Evolutionary conservation across 345 rosid species (phyloP), one percentile per base, ranked within the genome.

Genomic region (Rubroshorea leprosula): DNA sequence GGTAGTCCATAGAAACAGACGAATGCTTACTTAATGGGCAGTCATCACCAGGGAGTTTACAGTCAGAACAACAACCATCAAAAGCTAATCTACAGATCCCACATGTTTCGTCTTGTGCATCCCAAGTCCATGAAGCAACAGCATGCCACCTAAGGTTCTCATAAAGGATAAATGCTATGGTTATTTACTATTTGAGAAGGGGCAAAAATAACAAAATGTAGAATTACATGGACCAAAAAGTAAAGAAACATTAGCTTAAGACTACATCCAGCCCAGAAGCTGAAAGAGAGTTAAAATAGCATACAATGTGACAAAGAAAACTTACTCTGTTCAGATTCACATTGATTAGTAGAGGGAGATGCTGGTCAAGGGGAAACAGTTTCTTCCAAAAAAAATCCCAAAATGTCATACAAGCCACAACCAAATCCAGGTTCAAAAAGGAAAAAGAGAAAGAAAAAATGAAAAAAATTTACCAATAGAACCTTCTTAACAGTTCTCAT

Each of bases 81-180:
- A 92, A 92, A 20, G 94, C 94, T 96, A 93, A 86, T 62, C 96
- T 78, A 69, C 99, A 93, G 51, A 89, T 93, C 61, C 97, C 99
- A 68, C 99, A 93, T 3, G 91, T 83, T 76, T 89, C 97, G 57
- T 89, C 97, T 73, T 85, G 91, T 24, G 97, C 94, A 82, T 82
- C 97, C 99, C 97, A 93, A 14, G 90, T 87, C 97, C 97, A 89
- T 51, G 96, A 84, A 63, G 86, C 96, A 60, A 89, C 94, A 62
- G 88, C 97, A 69, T 93, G 97, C 91, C 96, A 93, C 76, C 99
- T 89, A 29, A 10, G 4, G 48, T 21, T 49, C 16, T 52, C 44
- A 51, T 20, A 23, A 60, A 24, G 6, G 18, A 27, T 6, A 55
- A 57, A 22, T 58, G 21, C 47, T 23, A 27, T 2, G 11, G 51